phyloP scores from a whole-genome alignment of 805 yeast genomes.

The Wickerhamiella brachini region DNA sequence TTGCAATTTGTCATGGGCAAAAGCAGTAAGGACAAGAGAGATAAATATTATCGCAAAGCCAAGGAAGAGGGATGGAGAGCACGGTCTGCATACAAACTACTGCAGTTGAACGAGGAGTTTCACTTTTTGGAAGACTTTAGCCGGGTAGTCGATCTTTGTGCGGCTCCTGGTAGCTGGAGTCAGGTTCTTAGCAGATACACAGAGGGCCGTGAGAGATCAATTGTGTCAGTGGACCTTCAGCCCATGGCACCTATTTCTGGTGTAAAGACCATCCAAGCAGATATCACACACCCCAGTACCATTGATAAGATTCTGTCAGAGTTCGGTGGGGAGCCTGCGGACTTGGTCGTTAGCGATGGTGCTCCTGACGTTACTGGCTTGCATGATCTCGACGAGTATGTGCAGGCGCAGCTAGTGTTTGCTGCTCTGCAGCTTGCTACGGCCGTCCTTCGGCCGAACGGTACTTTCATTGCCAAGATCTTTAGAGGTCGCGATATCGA shows the following conservation, averaged over 20 bases:
- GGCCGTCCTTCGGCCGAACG: conserved; percentile 77
- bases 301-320: conserved; percentile 57
- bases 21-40: conserved; percentile 88
- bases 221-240: conserved; percentile 90
- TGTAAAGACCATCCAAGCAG: conserved; percentile 86
- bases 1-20: conserved; percentile 57
- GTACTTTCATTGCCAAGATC: conserved; percentile 89
- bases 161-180: conserved; percentile 98
- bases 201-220: conserved; percentile 43
- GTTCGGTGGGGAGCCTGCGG: conserved; percentile 88
- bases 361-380: conserved; percentile 98
- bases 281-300: conserved; percentile 92
- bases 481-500: conserved; percentile 95
- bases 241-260: conserved; percentile 96
- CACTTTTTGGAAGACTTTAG: conserved; percentile 56
- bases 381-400: conserved; percentile 92
- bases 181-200: conserved; percentile 65
- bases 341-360: conserved; percentile 92
- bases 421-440: conserved; percentile 89
- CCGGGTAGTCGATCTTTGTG: conserved; percentile 91
- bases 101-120: conserved; percentile 85
- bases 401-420: conserved; percentile 85
- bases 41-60: conserved; percentile 71
- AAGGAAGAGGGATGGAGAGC: conserved; percentile 98
- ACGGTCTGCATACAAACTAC: conserved; percentile 83